Evolutionary conservation across 768 basidiomycete genomes (phyloP).

Genomic region (Termitomyces eurrhizus): DNA sequence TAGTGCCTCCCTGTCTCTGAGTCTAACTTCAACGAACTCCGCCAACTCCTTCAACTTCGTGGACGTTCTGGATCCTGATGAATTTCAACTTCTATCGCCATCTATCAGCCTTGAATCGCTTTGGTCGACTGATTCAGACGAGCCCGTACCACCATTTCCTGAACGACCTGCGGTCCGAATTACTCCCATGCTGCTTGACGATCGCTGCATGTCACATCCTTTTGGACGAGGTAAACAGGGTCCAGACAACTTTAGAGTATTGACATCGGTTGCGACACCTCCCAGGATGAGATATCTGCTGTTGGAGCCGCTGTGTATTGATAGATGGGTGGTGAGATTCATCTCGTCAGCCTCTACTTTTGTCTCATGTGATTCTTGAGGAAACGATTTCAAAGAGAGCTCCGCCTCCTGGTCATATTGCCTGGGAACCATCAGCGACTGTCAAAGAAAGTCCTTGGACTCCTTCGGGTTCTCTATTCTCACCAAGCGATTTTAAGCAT

Average conservation of each 20-base stretch:
- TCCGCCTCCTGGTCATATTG: slow-evolving; percentile 11
- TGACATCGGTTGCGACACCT: slow-evolving; percentile 12
- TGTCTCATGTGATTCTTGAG: slow-evolving; percentile 1
- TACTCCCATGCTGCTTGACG: slow-evolving; percentile 10
- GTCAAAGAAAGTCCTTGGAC: slow-evolving; percentile 9
- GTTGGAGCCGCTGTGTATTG: slow-evolving; percentile 13
- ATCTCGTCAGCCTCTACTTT: neutral
- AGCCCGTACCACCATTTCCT: slow-evolving; percentile 15
- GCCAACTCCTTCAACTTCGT: slow-evolving; percentile 10
- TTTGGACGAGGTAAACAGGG: slow-evolving; percentile 6
- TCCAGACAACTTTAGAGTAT: slow-evolving; percentile 4
- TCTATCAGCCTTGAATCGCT: slow-evolving; percentile 16
- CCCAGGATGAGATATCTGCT: slow-evolving; percentile 11
- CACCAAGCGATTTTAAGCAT: slow-evolving; percentile 10
- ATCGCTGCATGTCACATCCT: slow-evolving; percentile 10
- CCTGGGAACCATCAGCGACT: slow-evolving; percentile 11
- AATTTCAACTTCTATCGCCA: slow-evolving; percentile 11
- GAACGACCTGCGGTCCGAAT: slow-evolving; percentile 9
- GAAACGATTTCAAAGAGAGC: slow-evolving; percentile 5
- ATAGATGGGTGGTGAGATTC: slow-evolving; percentile 14
- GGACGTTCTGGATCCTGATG: slow-evolving; percentile 8
- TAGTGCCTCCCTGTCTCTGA: neutral
- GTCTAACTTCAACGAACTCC: slow-evolving; percentile 10
- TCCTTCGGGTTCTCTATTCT: slow-evolving; percentile 14
- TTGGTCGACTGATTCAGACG: slow-evolving; percentile 15